Evolutionary conservation across 2,329 filamentous ascomycete genomes (phyloP).

Genomic region (Verticillium alfalfae): DNA sequence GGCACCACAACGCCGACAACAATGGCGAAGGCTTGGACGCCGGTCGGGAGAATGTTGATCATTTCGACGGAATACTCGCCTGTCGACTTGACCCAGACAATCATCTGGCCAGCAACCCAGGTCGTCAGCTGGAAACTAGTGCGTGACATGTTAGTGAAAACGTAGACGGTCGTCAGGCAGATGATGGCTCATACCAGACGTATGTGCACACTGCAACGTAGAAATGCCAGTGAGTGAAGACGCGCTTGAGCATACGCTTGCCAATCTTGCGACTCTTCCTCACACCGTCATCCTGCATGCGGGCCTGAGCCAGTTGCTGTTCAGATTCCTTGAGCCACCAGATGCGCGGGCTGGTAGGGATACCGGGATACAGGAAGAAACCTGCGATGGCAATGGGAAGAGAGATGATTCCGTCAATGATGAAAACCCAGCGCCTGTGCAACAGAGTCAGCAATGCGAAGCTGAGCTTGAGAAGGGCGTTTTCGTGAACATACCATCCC

Average conservation of each 20-base stretch:
- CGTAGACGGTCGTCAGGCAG: not conserved
- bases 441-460: not conserved
- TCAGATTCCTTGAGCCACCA: conserved; percentile 22
- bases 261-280: conserved; percentile 15
- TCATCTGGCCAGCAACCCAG: conserved; percentile 18
- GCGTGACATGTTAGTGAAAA: not conserved
- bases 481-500: conserved; percentile 24
- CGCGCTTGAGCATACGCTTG: conserved; percentile 18
- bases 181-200: conserved; percentile 6
- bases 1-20: conserved; percentile 17
- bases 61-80: conserved; percentile 15
- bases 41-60: conserved; percentile 21
- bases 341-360: conserved; percentile 17
- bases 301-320: conserved; percentile 18
- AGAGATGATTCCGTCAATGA: conserved; percentile 28
- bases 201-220: conserved; percentile 16
- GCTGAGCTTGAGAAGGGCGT: not conserved
- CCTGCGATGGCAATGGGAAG: conserved; percentile 24
- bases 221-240: conserved; percentile 19
- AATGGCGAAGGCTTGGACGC: conserved; percentile 18
- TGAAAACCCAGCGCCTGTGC: conserved; percentile 24
- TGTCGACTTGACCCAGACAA: conserved; percentile 17
- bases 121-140: conserved; percentile 13
- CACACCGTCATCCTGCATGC: conserved; percentile 20
- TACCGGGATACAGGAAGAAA: conserved; percentile 22